These are phyloP conservation scores for Setaria viridis DNA, from an alignment of 202 grass and related monocot species.

Conservation along the genomic window DNA sequence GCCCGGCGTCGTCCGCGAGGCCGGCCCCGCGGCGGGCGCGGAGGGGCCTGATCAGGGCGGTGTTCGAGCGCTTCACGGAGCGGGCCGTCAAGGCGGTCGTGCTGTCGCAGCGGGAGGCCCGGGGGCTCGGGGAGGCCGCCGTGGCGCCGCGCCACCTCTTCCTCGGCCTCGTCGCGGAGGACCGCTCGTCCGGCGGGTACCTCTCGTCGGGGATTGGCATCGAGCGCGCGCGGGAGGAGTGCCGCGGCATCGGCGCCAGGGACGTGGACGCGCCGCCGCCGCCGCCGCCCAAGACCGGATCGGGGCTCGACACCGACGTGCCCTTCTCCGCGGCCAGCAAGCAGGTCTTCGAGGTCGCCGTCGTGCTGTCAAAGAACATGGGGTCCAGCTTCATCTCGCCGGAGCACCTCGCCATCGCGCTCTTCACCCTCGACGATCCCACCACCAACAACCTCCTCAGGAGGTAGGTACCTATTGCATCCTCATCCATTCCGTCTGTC, in stretches of 20 bases:
- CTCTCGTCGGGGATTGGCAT: constrained; percentile 81
- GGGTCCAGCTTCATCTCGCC: constrained; percentile 79
- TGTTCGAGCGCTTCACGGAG: constrained; percentile 93
- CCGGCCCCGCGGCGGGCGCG: constrained; percentile 17
- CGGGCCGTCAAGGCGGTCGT: constrained; percentile 78
- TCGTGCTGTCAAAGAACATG: constrained; percentile 74
- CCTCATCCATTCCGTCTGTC: neutral
- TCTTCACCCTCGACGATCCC: constrained; percentile 80
- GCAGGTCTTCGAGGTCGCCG: constrained; percentile 69
- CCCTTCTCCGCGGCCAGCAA: constrained; percentile 67
- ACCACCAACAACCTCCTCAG: constrained; percentile 73
- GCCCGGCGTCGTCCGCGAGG: constrained; percentile 1
- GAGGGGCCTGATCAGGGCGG: constrained; percentile 49
- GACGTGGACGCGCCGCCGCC: neutral
- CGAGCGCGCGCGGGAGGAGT: constrained; percentile 74
- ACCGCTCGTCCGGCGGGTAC: constrained; percentile 63
- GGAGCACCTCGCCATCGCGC: constrained; percentile 80
- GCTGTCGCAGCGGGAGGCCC: constrained; percentile 84
- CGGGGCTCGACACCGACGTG: constrained; percentile 60
- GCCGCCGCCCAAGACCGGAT: neutral
- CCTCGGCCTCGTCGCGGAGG: constrained; percentile 87
- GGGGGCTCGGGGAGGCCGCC: constrained; percentile 60
- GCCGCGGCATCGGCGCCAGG: constrained; percentile 52
- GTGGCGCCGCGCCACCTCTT: constrained; percentile 87
- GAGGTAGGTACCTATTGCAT: constrained; percentile 52